Evolutionary conservation across 495 filamentous ascomycete genomes (phyloP).

Genomic region (Rostrohypoxylon terebratum): DNA sequence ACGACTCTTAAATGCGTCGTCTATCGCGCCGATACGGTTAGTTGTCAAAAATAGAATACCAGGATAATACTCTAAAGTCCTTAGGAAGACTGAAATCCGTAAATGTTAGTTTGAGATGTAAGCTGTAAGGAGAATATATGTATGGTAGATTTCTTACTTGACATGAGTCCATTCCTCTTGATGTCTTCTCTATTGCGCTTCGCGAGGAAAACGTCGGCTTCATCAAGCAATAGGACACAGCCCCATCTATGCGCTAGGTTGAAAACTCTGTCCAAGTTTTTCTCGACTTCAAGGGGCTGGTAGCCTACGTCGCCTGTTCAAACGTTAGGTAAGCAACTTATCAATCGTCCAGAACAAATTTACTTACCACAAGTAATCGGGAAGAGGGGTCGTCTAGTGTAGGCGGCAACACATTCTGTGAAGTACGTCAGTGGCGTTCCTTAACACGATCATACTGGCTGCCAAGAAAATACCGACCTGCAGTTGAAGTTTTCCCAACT

Average conservation of each 20-base stretch:
- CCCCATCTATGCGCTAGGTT: slow-evolving; percentile 13
- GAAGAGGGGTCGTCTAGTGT: neutral
- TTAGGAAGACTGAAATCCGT: slow-evolving; percentile 56
- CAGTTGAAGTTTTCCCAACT: slow-evolving; percentile 16
- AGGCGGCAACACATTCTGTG: slow-evolving; percentile 12
- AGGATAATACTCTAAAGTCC: slow-evolving; percentile 68
- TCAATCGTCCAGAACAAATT: neutral
- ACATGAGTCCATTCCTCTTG: slow-evolving; percentile 45
- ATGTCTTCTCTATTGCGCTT: slow-evolving; percentile 41
- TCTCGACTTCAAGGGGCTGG: slow-evolving; percentile 7
- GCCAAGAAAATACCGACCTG: neutral
- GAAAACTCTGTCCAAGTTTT: slow-evolving; percentile 9
- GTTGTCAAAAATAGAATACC: slow-evolving; percentile 70
- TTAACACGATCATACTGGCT: neutral
- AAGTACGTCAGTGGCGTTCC: neutral
- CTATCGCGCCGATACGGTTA: slow-evolving; percentile 65
- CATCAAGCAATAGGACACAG: slow-evolving; percentile 51
- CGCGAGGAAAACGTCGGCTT: slow-evolving; percentile 55
- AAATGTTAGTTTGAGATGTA: neutral
- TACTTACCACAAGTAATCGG: slow-evolving; percentile 18
- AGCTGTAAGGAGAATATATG: neutral
- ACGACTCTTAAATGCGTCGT: slow-evolving; percentile 66
- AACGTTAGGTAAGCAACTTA: neutral
- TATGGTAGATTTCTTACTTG: slow-evolving; percentile 31
- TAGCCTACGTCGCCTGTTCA: neutral